Conservation (phyloP, 2,329 filamentous ascomycete species). For the Trichoderma koningii region DNA sequence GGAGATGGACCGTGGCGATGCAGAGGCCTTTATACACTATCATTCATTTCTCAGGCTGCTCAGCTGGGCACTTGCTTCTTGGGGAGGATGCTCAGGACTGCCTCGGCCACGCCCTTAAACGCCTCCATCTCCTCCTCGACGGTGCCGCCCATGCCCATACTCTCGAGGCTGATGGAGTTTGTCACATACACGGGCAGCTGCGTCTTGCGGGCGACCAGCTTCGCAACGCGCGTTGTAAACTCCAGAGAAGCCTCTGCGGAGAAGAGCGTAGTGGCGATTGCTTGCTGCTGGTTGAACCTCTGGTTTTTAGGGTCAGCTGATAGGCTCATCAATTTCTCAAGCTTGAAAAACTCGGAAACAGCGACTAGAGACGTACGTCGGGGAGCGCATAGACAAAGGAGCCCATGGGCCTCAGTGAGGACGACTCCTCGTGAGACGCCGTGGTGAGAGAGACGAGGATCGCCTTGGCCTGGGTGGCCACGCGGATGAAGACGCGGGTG, state of each 20-base stretch:
- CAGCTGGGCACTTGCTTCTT: background rate
- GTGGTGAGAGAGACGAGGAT: slow-evolving; percentile 65
- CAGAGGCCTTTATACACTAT: background rate
- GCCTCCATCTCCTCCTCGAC: slow-evolving; percentile 95
- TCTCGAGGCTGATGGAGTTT: slow-evolving; percentile 78
- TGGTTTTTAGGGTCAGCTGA: slow-evolving; percentile 35
- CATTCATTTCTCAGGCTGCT: background rate
- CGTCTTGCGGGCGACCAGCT: slow-evolving; percentile 73
- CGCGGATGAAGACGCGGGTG: slow-evolving; percentile 61
- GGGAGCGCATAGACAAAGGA: slow-evolving; percentile 94
- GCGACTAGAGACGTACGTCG: slow-evolving; percentile 60
- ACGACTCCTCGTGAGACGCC: slow-evolving; percentile 54
- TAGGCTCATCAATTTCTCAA: background rate
- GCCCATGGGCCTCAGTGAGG: slow-evolving; percentile 63
- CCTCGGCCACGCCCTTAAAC: slow-evolving; percentile 71
- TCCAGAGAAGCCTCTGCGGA: slow-evolving; percentile 75
- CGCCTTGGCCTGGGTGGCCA: slow-evolving; percentile 60
- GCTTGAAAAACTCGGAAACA: background rate
- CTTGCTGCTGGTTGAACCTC: slow-evolving; percentile 58
- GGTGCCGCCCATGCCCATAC: slow-evolving; percentile 72
- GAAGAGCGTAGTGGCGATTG: slow-evolving; percentile 79
- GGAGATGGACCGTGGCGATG: background rate
- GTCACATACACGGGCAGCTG: slow-evolving; percentile 83
- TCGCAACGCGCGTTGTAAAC: slow-evolving; percentile 82
- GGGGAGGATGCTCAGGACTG: slow-evolving; percentile 48